Evolutionary conservation across 2,329 filamentous ascomycete genomes (phyloP).

Genomic region (Albophoma yamanashiensis): DNA sequence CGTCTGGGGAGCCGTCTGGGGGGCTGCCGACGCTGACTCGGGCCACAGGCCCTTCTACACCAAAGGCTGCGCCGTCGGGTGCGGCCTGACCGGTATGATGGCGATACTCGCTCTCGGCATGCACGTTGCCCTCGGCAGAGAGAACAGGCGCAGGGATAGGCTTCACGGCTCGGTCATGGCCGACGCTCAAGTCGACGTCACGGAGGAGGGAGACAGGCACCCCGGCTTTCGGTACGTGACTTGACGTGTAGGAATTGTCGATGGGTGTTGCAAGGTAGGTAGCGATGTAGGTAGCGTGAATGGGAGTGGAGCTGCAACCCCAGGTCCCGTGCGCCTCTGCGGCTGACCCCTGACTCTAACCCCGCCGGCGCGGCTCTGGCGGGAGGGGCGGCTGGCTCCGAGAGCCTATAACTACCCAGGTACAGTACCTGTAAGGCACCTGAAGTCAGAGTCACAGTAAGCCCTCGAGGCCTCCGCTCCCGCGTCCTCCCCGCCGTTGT

Average conservation of each 20-base stretch:
- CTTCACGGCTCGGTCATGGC: constrained; percentile 4
- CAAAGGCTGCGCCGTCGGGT: constrained; percentile 9
- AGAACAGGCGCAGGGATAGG: constrained; percentile 7
- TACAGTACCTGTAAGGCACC: too few relatives aligned
- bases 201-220: constrained; percentile 7
- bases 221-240: constrained; percentile 9
- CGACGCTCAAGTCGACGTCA: constrained; percentile 6
- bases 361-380: not conserved
- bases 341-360: not conserved
- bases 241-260: not conserved
- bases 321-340: not conserved
- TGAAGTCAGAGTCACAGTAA: too few relatives aligned
- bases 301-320: not conserved
- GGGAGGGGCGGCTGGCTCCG: not conserved
- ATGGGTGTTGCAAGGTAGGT: too few relatives aligned
- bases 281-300: not conserved
- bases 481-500: not conserved
- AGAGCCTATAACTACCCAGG: too few relatives aligned
- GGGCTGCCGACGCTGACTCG: not conserved
- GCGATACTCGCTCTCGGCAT: constrained; percentile 6
- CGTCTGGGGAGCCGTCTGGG: not conserved
- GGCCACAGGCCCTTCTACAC: constrained; percentile 6
- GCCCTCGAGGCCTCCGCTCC: too few relatives aligned
- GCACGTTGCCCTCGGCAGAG: constrained; percentile 5
- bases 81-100: constrained; percentile 7